Evolutionary conservation across 371 early-diverging fungal genomes (phyloP).

Genomic region (Choanephora cucurbitarum): DNA sequence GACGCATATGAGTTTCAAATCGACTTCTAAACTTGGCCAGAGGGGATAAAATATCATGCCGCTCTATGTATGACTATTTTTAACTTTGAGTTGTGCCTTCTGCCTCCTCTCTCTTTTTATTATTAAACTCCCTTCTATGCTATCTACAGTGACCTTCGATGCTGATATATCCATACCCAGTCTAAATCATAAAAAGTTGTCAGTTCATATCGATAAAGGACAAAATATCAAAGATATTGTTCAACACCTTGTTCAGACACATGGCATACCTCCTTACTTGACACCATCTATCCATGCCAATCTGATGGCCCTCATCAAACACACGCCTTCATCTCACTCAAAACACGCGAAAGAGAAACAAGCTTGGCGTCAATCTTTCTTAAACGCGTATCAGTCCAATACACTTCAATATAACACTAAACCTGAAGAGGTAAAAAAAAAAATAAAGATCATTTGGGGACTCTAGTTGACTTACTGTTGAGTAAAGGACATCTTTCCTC

Average conservation of each 20-base stretch:
- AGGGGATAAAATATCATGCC: too few species aligned
- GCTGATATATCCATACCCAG: conserved; percentile 7
- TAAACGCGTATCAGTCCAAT: conserved; percentile 20
- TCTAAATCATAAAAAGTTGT: conserved; percentile 9
- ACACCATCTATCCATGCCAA: conserved; percentile 47
- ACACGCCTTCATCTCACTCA: background rate
- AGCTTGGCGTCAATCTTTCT: conserved; percentile 17
- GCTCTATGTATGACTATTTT: too few species aligned
- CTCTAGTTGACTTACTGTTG: background rate
- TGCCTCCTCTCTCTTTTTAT: conserved; percentile 4
- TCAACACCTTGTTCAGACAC: conserved; percentile 35
- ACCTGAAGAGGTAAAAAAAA: conserved; percentile 47
- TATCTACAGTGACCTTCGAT: conserved; percentile 10
- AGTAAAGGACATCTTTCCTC: conserved; percentile 65
- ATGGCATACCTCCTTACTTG: conserved; percentile 49
- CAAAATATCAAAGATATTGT: conserved; percentile 49
- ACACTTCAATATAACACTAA: conserved; percentile 48
- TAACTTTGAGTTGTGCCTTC: too few species aligned
- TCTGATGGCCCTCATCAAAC: conserved; percentile 33
- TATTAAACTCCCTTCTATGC: conserved; percentile 1
- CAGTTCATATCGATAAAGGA: conserved; percentile 32
- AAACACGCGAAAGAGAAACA: conserved; percentile 5
- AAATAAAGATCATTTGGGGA: too few species aligned
- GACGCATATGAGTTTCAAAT: too few species aligned
- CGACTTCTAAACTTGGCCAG: too few species aligned